These are phyloP conservation scores for Hemileccinum impolitum DNA, from an alignment of 768 basidiomycete genomes.

Conservation along the genomic window DNA sequence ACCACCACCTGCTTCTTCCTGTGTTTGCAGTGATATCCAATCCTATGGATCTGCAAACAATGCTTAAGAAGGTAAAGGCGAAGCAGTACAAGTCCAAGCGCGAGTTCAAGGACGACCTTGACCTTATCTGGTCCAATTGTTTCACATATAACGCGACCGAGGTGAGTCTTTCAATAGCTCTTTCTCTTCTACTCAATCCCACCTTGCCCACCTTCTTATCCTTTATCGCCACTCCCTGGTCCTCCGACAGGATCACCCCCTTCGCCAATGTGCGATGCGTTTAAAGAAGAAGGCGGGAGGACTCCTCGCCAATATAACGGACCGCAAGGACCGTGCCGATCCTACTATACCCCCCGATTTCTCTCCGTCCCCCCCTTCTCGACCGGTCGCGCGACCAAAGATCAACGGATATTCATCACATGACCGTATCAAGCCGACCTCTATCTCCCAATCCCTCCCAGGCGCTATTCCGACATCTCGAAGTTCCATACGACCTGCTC, in stretches of 20 bases:
- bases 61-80: constrained; percentile 90
- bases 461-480: constrained; percentile 4
- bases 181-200: neutral
- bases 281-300: constrained; percentile 83
- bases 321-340: constrained; percentile 77
- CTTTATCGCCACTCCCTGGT: neutral
- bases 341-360: constrained; percentile 56
- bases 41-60: constrained; percentile 94
- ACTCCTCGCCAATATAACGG: constrained; percentile 84
- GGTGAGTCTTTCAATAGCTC: constrained; percentile 46
- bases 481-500: constrained; percentile 18
- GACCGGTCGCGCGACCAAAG: constrained; percentile 39
- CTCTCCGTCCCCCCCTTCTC: constrained; percentile 26
- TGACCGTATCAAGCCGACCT: constrained; percentile 21
- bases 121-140: constrained; percentile 97
- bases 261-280: constrained; percentile 76
- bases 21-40: constrained; percentile 71
- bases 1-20: neutral
- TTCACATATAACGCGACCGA: constrained; percentile 87
- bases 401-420: constrained; percentile 39
- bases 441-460: constrained; percentile 16
- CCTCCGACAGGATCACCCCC: constrained; percentile 70
- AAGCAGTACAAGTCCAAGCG: constrained; percentile 91
- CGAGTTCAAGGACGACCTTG: constrained; percentile 91
- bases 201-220: neutral